Evolutionary conservation across 2,329 filamentous ascomycete species (phyloP).

Genomic region (Colletotrichum simmondsii): DNA sequence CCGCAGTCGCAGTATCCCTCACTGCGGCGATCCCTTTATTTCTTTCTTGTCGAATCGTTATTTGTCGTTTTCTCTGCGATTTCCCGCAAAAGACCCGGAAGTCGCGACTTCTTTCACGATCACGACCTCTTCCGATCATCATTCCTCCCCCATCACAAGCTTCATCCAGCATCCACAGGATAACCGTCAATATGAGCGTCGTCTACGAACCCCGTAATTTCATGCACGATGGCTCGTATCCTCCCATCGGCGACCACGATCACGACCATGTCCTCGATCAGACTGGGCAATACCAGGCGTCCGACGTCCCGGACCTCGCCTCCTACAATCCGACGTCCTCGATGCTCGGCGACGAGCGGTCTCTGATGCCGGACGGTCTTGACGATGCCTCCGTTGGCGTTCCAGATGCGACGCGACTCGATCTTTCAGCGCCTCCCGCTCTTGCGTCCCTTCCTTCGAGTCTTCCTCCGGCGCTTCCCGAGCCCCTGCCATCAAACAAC

Average conservation of each 20-base stretch:
- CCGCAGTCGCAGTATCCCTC: conserved; percentile 13
- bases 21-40: background rate
- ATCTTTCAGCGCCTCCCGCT: conserved; percentile 44
- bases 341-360: conserved; percentile 50
- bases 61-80: conserved; percentile 3
- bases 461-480: conserved; percentile 44
- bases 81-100: background rate
- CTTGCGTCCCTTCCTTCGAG: conserved; percentile 46
- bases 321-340: conserved; percentile 54
- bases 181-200: conserved; percentile 56
- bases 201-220: conserved; percentile 63
- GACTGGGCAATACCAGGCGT: conserved; percentile 45
- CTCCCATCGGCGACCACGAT: conserved; percentile 57
- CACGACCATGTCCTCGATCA: conserved; percentile 48
- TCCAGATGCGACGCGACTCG: conserved; percentile 52
- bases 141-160: background rate
- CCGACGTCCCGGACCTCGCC: conserved; percentile 54
- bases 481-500: conserved; percentile 41
- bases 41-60: background rate
- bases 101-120: conserved; percentile 17
- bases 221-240: conserved; percentile 59
- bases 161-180: conserved; percentile 36
- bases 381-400: conserved; percentile 47
- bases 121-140: conserved; percentile 22
- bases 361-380: conserved; percentile 48